Evolutionary conservation across 306 rosid species (phyloP).

Genomic region (Vigna mungo): DNA sequence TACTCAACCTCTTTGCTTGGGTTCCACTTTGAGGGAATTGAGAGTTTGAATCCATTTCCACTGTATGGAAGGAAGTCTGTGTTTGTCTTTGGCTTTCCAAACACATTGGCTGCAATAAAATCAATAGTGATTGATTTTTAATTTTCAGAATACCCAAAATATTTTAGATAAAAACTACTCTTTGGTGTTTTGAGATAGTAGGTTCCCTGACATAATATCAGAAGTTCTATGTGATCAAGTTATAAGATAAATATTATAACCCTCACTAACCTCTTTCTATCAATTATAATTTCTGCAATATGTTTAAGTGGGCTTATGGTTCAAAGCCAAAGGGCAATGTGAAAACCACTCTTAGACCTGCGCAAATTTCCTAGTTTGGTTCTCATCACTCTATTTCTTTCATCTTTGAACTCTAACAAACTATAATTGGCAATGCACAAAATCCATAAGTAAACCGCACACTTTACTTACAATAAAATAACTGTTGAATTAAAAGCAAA

Average conservation of each 20-base stretch:
- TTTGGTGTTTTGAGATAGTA: neutral
- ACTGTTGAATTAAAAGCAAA: conserved; percentile 19
- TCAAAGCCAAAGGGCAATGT: neutral
- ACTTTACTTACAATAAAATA: conserved; percentile 9
- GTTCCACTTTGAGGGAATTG: conserved; percentile 88
- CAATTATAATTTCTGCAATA: neutral
- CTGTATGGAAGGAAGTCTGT: conserved; percentile 82
- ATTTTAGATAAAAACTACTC: neutral
- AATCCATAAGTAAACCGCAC: conserved; percentile 4
- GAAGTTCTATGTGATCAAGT: neutral
- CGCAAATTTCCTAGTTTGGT: conserved; percentile 8
- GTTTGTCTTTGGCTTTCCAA: conserved; percentile 87
- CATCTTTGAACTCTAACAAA: conserved; percentile 18
- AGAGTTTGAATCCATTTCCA: conserved; percentile 85
- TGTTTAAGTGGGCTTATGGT: neutral
- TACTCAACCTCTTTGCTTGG: conserved; percentile 87
- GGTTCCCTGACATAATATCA: neutral
- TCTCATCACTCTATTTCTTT: neutral
- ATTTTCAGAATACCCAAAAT: neutral
- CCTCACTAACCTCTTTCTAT: conserved; percentile 2
- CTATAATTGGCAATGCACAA: neutral
- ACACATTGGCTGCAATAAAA: conserved; percentile 77
- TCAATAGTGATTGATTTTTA: neutral
- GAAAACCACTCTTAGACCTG: conserved; percentile 1
- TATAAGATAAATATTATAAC: neutral